phyloP scores from a whole-genome alignment of 441 rosid genomes.

The Gossypium gossypioides region DNA sequence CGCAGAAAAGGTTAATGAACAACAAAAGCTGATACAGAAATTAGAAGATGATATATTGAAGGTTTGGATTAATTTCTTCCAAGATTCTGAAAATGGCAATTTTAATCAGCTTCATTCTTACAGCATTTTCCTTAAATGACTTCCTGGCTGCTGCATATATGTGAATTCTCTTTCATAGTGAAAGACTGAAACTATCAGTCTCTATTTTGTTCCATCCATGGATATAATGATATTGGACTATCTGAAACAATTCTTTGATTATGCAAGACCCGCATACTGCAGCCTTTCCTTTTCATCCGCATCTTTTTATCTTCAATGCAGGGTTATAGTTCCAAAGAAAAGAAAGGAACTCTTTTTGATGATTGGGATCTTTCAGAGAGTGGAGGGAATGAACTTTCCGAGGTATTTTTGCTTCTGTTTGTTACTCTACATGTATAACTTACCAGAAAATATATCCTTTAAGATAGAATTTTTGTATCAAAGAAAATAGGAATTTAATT shows the following conservation, averaged over 20 bases:
- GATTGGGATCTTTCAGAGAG: constrained; percentile 92
- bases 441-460: not conserved
- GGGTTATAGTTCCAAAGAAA: constrained; percentile 89
- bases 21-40: constrained; percentile 80
- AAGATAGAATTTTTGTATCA: not conserved
- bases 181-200: not conserved
- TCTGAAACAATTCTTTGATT: not conserved
- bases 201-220: not conserved
- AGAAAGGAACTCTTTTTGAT: constrained; percentile 58
- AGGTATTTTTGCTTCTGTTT: constrained; percentile 41
- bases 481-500: not conserved
- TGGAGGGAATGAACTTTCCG: constrained; percentile 51
- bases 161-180: not conserved
- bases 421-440: constrained; percentile 4
- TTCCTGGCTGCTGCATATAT: not conserved
- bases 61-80: constrained; percentile 39
- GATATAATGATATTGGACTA: not conserved
- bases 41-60: constrained; percentile 95
- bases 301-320: constrained; percentile 23
- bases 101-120: constrained; percentile 2
- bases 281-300: not conserved
- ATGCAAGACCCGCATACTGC: not conserved
- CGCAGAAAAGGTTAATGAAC: constrained; percentile 65
- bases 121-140: not conserved
- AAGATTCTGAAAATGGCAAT: not conserved